Percentiles rank a stretch among this genome's conserved stretches.
Evolutionary conservation across 306 rosid species (phyloP).

Genomic region (Cercis canadensis): DNA sequence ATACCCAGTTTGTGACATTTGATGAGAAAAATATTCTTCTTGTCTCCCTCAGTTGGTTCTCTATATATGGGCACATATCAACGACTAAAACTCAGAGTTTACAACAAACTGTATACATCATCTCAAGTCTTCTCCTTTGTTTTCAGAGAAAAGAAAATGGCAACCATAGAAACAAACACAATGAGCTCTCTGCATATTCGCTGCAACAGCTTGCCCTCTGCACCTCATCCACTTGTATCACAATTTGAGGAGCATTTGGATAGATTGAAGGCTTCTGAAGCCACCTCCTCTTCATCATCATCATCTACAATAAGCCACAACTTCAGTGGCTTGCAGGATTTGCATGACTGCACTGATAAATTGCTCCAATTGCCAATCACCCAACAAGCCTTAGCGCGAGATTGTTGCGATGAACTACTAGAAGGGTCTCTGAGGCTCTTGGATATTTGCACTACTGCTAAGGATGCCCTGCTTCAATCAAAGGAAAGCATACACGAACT

Average conservation of each 20-base stretch:
- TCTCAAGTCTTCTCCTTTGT: background rate
- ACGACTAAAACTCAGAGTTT: slow-evolving; percentile 28
- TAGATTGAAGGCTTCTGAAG: slow-evolving; percentile 45
- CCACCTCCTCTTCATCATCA: slow-evolving; percentile 31
- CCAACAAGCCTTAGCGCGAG: slow-evolving; percentile 33
- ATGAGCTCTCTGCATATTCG: slow-evolving; percentile 41
- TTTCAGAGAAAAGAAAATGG: background rate
- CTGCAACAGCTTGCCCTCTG: slow-evolving; percentile 48
- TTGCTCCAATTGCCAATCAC: slow-evolving; percentile 37
- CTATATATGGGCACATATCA: slow-evolving; percentile 40
- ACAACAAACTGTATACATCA: slow-evolving; percentile 19
- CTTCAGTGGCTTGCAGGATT: slow-evolving; percentile 36
- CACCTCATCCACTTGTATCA: slow-evolving; percentile 43
- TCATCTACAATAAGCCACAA: slow-evolving; percentile 31
- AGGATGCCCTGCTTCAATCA: slow-evolving; percentile 40
- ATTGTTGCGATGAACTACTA: slow-evolving; percentile 6
- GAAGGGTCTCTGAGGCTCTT: slow-evolving; percentile 36
- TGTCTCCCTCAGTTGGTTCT: slow-evolving; percentile 34
- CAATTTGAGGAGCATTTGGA: slow-evolving; percentile 43
- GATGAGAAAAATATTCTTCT: slow-evolving; percentile 3
- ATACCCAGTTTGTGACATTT: slow-evolving; percentile 21
- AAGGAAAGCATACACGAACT: slow-evolving; percentile 41
- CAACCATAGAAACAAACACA: background rate
- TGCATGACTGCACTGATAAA: slow-evolving; percentile 43
- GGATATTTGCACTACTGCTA: slow-evolving; percentile 43